Conservation (phyloP, 345 rosid genomes). For the Salix purpurea region DNA sequence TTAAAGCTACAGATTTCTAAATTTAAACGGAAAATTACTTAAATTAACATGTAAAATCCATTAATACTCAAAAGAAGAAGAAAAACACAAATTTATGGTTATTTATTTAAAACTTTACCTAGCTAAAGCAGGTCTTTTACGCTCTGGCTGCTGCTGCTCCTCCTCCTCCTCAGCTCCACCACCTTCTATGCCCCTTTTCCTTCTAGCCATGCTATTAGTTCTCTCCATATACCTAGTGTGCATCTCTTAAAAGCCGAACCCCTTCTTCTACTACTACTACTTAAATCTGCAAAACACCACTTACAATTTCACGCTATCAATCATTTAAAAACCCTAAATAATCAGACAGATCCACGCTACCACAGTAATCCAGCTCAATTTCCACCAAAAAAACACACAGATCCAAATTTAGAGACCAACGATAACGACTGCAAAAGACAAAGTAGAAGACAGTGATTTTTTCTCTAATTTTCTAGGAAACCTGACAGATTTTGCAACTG, state of each 20-base stretch:
- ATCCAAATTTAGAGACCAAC: too few relatives aligned
- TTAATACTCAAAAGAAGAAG: not conserved
- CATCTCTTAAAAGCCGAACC: conserved; percentile 40
- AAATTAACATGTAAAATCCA: not conserved
- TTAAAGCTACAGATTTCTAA: not conserved
- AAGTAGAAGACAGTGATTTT: too few relatives aligned
- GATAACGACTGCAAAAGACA: too few relatives aligned
- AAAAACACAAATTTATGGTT: not conserved
- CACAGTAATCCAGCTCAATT: not conserved
- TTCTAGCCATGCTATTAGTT: conserved; percentile 67
- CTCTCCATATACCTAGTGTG: conserved; percentile 78
- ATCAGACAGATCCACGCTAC: not conserved
- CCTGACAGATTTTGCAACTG: too few relatives aligned
- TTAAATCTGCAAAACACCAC: conserved; percentile 20
- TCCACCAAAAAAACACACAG: too few relatives aligned
- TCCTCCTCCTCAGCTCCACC: conserved; percentile 44
- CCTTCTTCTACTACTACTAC: not conserved
- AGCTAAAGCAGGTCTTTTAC: conserved; percentile 89
- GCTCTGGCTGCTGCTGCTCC: conserved; percentile 57
- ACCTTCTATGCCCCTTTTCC: conserved; percentile 67
- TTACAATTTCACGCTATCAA: conserved; percentile 1
- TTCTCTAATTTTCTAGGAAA: too few relatives aligned
- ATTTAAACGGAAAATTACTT: not conserved
- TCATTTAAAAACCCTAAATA: not conserved
- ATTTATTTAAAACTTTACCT: conserved; percentile 36